Evolutionary conservation across 1,139 yeast species (phyloP).

Genomic region (Yamadazyma dendronema): DNA sequence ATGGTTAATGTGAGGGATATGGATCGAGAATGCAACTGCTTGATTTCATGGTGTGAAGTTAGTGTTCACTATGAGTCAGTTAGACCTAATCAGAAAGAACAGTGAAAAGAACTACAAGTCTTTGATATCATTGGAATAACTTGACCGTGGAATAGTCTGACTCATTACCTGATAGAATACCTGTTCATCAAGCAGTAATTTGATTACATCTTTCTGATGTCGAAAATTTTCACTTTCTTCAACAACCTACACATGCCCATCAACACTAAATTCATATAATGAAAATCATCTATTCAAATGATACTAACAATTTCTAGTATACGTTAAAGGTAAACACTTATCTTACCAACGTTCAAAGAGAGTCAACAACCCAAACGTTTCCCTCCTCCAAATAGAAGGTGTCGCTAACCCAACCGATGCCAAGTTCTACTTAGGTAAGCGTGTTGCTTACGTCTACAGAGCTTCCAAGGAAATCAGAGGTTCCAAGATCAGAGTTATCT

Average conservation of each 20-base stretch:
- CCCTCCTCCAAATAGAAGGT: slow-evolving; percentile 96
- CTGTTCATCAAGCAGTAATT: too few relatives aligned
- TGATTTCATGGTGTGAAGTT: not conserved
- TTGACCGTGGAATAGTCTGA: too few relatives aligned
- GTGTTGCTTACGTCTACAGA: slow-evolving; percentile 99
- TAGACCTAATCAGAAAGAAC: too few relatives aligned
- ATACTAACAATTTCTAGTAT: slow-evolving; percentile 66
- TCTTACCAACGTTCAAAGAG: slow-evolving; percentile 99
- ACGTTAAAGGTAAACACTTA: slow-evolving; percentile 99
- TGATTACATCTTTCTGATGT: too few relatives aligned
- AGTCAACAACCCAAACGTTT: slow-evolving; percentile 97
- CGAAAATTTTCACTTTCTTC: too few relatives aligned
- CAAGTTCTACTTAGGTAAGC: slow-evolving; percentile 98
- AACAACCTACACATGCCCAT: too few relatives aligned
- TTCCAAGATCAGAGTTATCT: slow-evolving; percentile 98
- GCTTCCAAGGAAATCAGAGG: slow-evolving; percentile 98
- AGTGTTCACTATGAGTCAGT: too few relatives aligned
- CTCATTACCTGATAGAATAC: too few relatives aligned
- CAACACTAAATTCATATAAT: too few relatives aligned
- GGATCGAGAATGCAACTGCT: not conserved
- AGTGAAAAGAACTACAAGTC: too few relatives aligned
- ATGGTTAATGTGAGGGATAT: not conserved
- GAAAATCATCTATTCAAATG: slow-evolving; percentile 1
- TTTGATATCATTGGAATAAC: too few relatives aligned
- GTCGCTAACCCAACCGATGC: slow-evolving; percentile 90